Evolutionary conservation across 495 filamentous ascomycete genomes (phyloP).

Genomic region (Penicillium paxilli): DNA sequence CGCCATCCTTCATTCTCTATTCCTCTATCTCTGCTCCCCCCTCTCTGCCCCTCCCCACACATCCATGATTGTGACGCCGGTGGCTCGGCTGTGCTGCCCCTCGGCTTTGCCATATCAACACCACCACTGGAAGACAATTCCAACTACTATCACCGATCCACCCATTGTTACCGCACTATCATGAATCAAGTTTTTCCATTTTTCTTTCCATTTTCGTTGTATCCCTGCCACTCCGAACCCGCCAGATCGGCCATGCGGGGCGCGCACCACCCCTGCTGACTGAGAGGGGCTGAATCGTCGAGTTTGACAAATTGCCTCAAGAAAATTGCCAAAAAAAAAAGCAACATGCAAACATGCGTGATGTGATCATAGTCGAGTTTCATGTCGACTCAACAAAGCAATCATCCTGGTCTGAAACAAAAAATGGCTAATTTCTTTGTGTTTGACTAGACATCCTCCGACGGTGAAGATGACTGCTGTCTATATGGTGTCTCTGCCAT

Average conservation of each 20-base stretch:
- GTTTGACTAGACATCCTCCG: conserved; percentile 68
- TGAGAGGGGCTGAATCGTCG: conserved; percentile 17
- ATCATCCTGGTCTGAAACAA: no score
- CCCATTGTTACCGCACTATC: no score
- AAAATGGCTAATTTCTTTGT: conserved; percentile 5
- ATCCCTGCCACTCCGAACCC: not conserved
- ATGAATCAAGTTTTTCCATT: not conserved
- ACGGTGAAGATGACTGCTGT: conserved; percentile 89
- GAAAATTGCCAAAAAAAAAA: not conserved
- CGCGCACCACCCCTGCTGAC: conserved; percentile 15
- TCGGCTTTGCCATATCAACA: not conserved
- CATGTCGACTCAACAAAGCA: no score
- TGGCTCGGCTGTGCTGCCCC: conserved; percentile 6
- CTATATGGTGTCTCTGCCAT: conserved; percentile 94
- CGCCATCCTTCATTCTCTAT: no score
- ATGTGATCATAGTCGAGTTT: not conserved
- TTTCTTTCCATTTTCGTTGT: not conserved
- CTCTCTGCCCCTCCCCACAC: conserved; percentile 30
- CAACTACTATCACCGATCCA: not conserved
- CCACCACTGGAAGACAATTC: not conserved
- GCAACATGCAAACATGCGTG: not conserved
- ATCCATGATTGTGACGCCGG: conserved; percentile 14
- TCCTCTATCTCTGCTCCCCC: conserved; percentile 23
- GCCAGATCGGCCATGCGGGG: conserved; percentile 25
- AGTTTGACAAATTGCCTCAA: no score